Percentiles rank a stretch among this genome's conserved stretches.
Conservation (phyloP, 2,329 filamentous ascomycete species). For the Fusarium duplospermum region DNA sequence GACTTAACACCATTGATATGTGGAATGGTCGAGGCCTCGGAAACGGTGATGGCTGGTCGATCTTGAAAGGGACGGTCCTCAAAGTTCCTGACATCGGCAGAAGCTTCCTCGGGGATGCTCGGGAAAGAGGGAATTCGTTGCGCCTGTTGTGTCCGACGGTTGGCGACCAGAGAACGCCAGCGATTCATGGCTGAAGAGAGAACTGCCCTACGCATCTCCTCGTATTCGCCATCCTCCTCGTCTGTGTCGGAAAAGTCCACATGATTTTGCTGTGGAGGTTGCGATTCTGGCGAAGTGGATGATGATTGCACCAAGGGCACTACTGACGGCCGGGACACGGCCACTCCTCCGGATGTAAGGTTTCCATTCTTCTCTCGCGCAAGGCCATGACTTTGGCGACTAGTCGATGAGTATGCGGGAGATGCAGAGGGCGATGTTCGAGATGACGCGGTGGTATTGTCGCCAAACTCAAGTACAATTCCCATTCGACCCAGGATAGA, state of each 20-base stretch:
- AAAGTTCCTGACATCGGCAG: constrained; percentile 23
- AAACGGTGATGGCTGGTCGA: constrained; percentile 10
- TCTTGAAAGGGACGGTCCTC: constrained; percentile 19
- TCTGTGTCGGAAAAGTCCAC: constrained; percentile 11
- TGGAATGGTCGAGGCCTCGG: not conserved
- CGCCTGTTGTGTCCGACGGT: constrained; percentile 17
- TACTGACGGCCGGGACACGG: not conserved
- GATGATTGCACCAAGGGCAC: constrained; percentile 3
- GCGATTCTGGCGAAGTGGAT: constrained; percentile 1
- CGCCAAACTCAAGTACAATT: constrained; percentile 75
- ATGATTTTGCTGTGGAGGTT: constrained; percentile 9
- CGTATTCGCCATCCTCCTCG: constrained; percentile 27
- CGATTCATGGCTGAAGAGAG: constrained; percentile 39
- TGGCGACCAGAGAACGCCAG: constrained; percentile 39
- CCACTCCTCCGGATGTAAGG: constrained; percentile 5
- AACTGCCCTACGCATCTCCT: constrained; percentile 35
- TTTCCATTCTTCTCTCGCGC: constrained; percentile 6
- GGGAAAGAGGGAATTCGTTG: constrained; percentile 23
- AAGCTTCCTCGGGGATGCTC: constrained; percentile 27
- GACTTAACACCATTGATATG: constrained; percentile 23
- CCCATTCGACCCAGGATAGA: constrained; percentile 75
- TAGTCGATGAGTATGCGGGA: constrained; percentile 36
- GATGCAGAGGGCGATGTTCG: constrained; percentile 40
- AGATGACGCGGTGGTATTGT: constrained; percentile 44
- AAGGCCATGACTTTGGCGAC: constrained; percentile 25